Percentiles rank a stretch among this genome's conserved stretches.
phyloP scores from a whole-genome alignment of 495 filamentous ascomycete genomes.

The Neurospora discreta region DNA sequence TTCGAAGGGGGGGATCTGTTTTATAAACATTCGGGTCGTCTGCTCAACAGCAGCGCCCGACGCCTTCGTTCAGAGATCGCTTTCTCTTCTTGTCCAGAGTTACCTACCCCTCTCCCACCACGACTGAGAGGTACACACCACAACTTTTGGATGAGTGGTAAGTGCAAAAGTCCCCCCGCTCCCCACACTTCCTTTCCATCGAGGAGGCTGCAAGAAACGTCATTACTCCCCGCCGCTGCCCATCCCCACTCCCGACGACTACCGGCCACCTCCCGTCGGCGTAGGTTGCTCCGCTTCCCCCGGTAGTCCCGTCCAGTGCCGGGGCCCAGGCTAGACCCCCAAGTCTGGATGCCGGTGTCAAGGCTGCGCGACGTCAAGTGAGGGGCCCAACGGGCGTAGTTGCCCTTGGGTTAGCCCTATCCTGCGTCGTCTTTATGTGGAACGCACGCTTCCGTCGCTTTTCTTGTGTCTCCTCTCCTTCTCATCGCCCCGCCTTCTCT shows the following conservation, averaged over 20 bases:
- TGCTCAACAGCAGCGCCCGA: not conserved
- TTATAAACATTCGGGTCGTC: not conserved
- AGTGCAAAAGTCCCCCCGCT: not conserved
- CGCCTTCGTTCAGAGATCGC: not conserved
- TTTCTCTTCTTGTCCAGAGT: not conserved
- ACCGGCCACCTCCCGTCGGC: not conserved
- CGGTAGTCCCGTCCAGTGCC: not conserved
- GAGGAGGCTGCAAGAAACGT: not conserved
- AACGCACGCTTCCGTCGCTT: too few relatives aligned
- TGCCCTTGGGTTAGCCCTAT: not conserved
- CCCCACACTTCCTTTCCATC: not conserved
- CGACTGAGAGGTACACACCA: not conserved
- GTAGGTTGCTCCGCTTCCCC: not conserved
- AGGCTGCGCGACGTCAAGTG: not conserved
- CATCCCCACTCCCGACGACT: not conserved
- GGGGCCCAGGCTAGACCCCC: not conserved
- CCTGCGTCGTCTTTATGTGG: not conserved
- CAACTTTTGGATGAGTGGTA: not conserved
- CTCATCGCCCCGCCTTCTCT: not conserved
- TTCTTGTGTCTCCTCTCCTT: not conserved
- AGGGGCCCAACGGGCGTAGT: not conserved
- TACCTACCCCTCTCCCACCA: not conserved
- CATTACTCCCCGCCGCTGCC: not conserved
- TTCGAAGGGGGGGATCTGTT: not conserved
- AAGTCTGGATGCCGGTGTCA: not conserved